Evolutionary conservation across 768 basidiomycete species (phyloP).

Genomic region (Collybia mongolica): DNA sequence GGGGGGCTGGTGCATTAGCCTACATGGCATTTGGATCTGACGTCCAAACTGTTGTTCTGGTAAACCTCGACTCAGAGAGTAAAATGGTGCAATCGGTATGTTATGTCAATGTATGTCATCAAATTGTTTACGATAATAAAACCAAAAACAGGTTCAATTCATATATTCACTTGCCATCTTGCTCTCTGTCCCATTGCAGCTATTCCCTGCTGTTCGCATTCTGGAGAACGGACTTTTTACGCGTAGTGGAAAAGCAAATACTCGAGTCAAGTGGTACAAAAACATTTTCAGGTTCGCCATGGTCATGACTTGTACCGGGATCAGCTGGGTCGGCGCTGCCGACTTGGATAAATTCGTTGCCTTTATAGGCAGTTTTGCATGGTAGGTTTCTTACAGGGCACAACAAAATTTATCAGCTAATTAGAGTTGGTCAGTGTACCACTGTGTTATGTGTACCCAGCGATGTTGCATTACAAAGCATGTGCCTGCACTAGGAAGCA

Average conservation of each 20-base stretch:
- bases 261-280: conserved; percentile 93
- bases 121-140: background rate
- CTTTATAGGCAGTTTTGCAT: conserved; percentile 91
- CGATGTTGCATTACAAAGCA: conserved; percentile 90
- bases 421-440: conserved; percentile 61
- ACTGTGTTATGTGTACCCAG: conserved; percentile 91
- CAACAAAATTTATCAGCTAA: background rate
- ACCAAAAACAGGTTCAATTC: conserved; percentile 61
- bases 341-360: conserved; percentile 97
- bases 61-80: conserved; percentile 84
- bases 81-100: conserved; percentile 86
- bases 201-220: conserved; percentile 97
- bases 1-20: conserved; percentile 82
- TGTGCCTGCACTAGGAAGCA: conserved; percentile 68
- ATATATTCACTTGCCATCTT: conserved; percentile 91
- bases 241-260: conserved; percentile 78
- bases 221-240: conserved; percentile 95
- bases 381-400: conserved; percentile 48
- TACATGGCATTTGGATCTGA: conserved; percentile 87
- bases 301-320: conserved; percentile 76
- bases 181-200: conserved; percentile 89
- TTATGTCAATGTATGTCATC: conserved; percentile 17
- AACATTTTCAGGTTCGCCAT: conserved; percentile 80
- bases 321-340: conserved; percentile 80
- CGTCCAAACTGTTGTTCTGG: conserved; percentile 90